Evolutionary conservation across 768 basidiomycete species (phyloP).

Genomic region (Pisolithus tinctorius): DNA sequence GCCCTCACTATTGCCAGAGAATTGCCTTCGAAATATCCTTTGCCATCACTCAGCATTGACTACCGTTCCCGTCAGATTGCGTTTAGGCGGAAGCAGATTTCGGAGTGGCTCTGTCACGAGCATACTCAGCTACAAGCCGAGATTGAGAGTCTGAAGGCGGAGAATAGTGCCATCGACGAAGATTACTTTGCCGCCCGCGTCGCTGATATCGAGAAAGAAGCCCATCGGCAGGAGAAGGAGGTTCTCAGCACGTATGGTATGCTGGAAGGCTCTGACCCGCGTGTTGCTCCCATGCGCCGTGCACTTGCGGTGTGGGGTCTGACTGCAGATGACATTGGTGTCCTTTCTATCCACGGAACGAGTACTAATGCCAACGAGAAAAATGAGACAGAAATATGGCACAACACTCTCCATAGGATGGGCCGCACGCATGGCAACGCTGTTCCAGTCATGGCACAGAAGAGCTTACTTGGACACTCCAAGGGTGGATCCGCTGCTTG

Average conservation of each 20-base stretch:
- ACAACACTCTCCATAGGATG: constrained; percentile 85
- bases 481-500: constrained; percentile 99
- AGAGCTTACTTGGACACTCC: constrained; percentile 93
- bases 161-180: constrained; percentile 47
- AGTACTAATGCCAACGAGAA: constrained; percentile 90
- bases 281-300: constrained; percentile 85
- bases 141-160: constrained; percentile 49
- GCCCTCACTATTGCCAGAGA: constrained; percentile 86
- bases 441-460: constrained; percentile 96
- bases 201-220: constrained; percentile 85
- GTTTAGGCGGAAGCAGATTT: constrained; percentile 93
- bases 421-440: constrained; percentile 91
- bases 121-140: constrained; percentile 80
- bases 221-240: constrained; percentile 86
- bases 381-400: constrained; percentile 97
- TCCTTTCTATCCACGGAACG: constrained; percentile 84
- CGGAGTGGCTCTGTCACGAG: constrained; percentile 91
- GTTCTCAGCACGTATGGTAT: constrained; percentile 92
- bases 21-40: constrained; percentile 68
- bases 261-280: constrained; percentile 82
- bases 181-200: constrained; percentile 73
- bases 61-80: constrained; percentile 92
- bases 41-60: constrained; percentile 73
- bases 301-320: constrained; percentile 97
- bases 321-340: constrained; percentile 86